phyloP scores from a whole-genome alignment of 352 stramenopile genomes.

The Phytophthora sansomeana region DNA sequence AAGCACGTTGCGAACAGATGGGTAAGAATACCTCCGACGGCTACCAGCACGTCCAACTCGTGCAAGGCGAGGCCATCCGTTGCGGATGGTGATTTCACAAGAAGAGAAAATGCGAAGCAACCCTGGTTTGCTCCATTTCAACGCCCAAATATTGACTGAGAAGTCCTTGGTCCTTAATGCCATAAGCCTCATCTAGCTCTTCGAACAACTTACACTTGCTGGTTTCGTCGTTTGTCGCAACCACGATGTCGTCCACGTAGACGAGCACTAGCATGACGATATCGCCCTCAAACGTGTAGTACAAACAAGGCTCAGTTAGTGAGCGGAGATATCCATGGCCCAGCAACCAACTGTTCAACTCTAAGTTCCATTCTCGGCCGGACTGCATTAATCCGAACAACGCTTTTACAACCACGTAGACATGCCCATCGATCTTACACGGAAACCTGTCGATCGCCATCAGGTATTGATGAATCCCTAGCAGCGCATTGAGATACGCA shows the following conservation, averaged over 20 bases:
- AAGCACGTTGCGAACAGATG: too few species aligned
- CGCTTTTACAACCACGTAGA: not conserved
- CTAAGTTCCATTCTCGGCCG: slow-evolving; percentile 1
- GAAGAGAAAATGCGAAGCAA: too few species aligned
- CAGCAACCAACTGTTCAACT: not conserved
- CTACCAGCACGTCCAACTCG: too few species aligned
- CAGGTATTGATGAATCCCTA: not conserved
- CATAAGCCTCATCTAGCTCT: not conserved
- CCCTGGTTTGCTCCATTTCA: too few species aligned
- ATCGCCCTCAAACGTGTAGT: not conserved
- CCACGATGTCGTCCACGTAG: not conserved
- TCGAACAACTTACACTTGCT: not conserved
- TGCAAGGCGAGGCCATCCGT: too few species aligned
- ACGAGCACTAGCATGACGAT: not conserved
- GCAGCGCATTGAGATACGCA: not conserved
- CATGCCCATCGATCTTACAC: not conserved
- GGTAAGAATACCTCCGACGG: too few species aligned
- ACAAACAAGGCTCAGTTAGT: not conserved
- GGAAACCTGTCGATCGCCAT: not conserved
- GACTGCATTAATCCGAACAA: not conserved
- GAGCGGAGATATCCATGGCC: not conserved
- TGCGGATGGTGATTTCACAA: too few species aligned
- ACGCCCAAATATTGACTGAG: too few species aligned
- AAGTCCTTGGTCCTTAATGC: not conserved
- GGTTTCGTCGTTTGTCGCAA: not conserved